phyloP scores from a whole-genome alignment of 345 rosid species.

The Lepidium sativum region DNA sequence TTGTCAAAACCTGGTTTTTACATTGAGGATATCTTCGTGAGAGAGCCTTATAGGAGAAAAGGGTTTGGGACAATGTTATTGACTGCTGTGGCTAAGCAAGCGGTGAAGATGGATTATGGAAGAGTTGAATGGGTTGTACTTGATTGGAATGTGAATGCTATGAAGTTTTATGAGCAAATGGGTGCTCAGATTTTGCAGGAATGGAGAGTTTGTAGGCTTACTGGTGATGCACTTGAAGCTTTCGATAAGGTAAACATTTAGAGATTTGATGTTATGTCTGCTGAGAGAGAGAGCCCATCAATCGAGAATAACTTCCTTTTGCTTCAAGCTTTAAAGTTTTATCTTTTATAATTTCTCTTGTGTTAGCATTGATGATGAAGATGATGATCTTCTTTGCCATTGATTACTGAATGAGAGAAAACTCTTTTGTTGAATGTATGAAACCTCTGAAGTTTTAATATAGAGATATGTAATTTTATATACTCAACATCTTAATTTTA shows the following conservation, averaged over 20 bases:
- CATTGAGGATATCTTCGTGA: conserved; percentile 73
- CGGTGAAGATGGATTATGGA: conserved; percentile 79
- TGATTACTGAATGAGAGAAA: not conserved
- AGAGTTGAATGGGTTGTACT: conserved; percentile 90
- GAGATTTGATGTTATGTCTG: not conserved
- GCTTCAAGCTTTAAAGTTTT: not conserved
- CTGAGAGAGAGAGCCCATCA: not conserved
- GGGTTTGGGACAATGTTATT: conserved; percentile 72
- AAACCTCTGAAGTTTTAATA: not conserved
- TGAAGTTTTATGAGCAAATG: conserved; percentile 78
- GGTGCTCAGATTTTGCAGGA: conserved; percentile 68
- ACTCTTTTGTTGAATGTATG: not conserved
- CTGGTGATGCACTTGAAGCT: conserved; percentile 75
- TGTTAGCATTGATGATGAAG: not conserved
- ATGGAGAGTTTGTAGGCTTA: conserved; percentile 81
- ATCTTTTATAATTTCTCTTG: not conserved
- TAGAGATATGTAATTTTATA: not conserved
- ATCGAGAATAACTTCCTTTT: not conserved
- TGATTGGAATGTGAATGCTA: conserved; percentile 87
- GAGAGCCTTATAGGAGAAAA: conserved; percentile 71
- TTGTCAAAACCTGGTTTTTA: conserved; percentile 73
- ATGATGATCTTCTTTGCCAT: not conserved
- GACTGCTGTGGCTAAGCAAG: conserved; percentile 75
- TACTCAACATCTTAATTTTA: not conserved
- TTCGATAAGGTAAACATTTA: conserved; percentile 34